Percentiles rank a stretch among this genome's conserved stretches.
phyloP scores from a whole-genome alignment of 768 basidiomycete species.

The Auricularia sp. region DNA sequence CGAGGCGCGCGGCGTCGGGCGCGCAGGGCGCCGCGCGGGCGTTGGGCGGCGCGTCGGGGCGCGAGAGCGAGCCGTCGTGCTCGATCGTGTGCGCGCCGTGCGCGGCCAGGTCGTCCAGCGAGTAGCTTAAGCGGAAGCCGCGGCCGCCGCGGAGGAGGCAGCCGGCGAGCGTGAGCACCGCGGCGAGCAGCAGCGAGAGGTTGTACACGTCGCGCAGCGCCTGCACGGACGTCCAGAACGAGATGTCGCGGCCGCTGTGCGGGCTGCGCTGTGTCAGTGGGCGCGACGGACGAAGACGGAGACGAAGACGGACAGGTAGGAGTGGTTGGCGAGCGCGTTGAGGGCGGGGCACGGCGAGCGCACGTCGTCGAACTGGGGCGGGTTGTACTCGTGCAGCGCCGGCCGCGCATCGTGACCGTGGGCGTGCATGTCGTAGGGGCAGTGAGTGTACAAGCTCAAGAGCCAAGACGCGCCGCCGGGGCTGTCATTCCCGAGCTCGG shows the following conservation, averaged over 20 bases:
- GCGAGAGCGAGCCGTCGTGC: background rate
- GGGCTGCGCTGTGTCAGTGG: background rate
- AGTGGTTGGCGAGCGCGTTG: conserved; percentile 67
- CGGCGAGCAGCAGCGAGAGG: background rate
- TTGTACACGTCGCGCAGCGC: background rate
- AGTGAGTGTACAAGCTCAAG: too few relatives aligned
- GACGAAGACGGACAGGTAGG: conserved; percentile 41
- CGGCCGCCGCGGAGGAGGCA: too few relatives aligned
- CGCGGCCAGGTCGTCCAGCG: background rate
- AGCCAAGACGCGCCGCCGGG: too few relatives aligned
- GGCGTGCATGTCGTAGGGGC: too few relatives aligned
- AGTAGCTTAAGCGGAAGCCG: background rate
- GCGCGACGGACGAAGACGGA: too few relatives aligned
- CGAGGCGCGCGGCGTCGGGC: background rate
- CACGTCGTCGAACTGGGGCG: conserved; percentile 10
- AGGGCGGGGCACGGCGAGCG: conserved; percentile 66
- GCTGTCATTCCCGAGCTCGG: too few relatives aligned
- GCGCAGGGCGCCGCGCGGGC: background rate
- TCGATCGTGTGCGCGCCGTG: background rate
- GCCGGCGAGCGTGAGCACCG: background rate
- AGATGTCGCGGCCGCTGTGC: background rate
- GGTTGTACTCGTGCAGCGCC: background rate
- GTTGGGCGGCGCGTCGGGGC: background rate
- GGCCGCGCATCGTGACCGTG: background rate
- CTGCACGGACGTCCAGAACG: background rate